Evolutionary conservation across 768 basidiomycete genomes (phyloP).

Genomic region (Macrolepiota dolichaula): DNA sequence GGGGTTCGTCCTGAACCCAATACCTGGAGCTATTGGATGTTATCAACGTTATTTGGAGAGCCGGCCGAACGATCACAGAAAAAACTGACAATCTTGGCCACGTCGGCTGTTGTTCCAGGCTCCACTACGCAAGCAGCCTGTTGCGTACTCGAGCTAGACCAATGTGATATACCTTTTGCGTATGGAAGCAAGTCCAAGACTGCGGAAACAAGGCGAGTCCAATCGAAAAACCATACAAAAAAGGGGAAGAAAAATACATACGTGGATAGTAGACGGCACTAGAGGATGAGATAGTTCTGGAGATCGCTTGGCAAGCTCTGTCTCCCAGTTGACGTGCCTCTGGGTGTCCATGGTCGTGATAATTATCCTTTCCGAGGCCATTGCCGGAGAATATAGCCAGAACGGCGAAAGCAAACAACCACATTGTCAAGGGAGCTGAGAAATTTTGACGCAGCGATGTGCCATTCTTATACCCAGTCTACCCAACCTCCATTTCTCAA

Average conservation of each 20-base stretch:
- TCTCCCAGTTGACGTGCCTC: too few species aligned
- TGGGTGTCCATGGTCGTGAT: too few species aligned
- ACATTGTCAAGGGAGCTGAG: too few species aligned
- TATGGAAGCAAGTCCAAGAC: conserved; percentile 29
- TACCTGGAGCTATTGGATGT: conserved; percentile 37
- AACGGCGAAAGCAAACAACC: too few species aligned
- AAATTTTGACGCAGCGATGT: too few species aligned
- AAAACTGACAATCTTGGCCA: conserved; percentile 42
- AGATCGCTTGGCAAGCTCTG: conserved; percentile 40
- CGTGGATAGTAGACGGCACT: conserved; percentile 45
- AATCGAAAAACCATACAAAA: background rate
- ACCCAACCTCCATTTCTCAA: too few species aligned
- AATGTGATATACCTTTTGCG: conserved; percentile 41
- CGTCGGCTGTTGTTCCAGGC: conserved; percentile 46
- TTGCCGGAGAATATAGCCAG: too few species aligned
- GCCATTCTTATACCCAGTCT: too few species aligned
- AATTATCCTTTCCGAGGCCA: too few species aligned
- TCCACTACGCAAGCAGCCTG: conserved; percentile 49
- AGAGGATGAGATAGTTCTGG: conserved; percentile 32
- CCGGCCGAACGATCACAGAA: background rate
- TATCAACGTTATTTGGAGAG: background rate
- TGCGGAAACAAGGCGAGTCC: background rate
- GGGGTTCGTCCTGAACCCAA: conserved; percentile 39
- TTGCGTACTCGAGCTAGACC: conserved; percentile 45
- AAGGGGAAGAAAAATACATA: conserved; percentile 14